Evolutionary conservation across 2,329 filamentous ascomycete species (phyloP), one percentile per base, ranked within the genome.

Genomic region (Colletotrichum australisinense): DNA sequence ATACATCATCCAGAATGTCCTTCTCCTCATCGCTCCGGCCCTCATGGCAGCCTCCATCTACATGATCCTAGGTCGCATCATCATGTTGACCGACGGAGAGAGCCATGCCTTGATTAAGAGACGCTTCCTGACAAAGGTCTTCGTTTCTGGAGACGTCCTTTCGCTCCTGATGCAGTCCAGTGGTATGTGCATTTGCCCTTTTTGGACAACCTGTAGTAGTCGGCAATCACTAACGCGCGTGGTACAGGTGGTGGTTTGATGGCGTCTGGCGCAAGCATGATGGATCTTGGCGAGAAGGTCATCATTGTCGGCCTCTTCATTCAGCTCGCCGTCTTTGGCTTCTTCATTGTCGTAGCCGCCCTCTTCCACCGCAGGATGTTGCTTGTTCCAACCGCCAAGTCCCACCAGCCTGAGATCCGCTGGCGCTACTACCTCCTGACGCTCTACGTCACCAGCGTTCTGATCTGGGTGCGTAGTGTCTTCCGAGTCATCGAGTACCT

Each of bases 301-400:
- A 85, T 90, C 16, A 80, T 91, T 16, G 84, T 76, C 4, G 89
- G 89, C 9, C 79, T 92, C 2, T 80, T 87, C n/a, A 77, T 89
- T 2, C 89, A 92, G 76, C 83, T 91, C 2, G 52, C 86, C 26
- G 82, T 88, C 56, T 90, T 91, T 73, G 81, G 82, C 19, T 80
- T 90, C 59, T 91, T 91, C 76, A 79, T 89, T 11, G 56, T 85
- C 4, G 82, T 85, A 0, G 83, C 87, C 0, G 74, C 83, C 0
- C 74, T 86, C 0, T 88, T 89, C 77, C 85, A 90, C 71, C 69
- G 67, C 9, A 77, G 78, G 4, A 59, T 80, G 11, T 19, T 22
- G 4, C 35, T n/a, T 1, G 46, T 49, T 4, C 77, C 76, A 4
- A 82, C 79, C 0, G 59, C 63, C 3, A 81, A 38, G 60, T 72